phyloP scores from a whole-genome alignment of 2,329 filamentous ascomycete species.

The Hypoxylon sp. region DNA sequence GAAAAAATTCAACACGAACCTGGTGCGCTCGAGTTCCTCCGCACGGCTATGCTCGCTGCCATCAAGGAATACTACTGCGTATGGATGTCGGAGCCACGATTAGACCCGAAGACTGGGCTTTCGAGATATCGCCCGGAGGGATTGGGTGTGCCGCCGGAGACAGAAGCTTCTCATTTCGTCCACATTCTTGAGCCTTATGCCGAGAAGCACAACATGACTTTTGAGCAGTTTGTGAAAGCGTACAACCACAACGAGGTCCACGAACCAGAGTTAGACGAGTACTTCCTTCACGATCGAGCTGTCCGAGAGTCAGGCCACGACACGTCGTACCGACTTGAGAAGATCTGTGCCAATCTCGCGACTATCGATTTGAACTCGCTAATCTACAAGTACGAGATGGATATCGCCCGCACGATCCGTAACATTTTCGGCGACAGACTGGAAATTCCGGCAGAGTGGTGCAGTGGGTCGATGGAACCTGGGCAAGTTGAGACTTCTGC shows the following conservation, averaged over 20 bases:
- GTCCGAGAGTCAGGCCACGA: constrained; percentile 97
- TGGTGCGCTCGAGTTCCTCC: constrained; percentile 83
- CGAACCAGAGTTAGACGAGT: constrained; percentile 92
- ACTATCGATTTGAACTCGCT: constrained; percentile 96
- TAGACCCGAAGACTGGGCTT: constrained; percentile 81
- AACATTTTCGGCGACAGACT: constrained; percentile 86
- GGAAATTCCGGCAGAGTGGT: constrained; percentile 85
- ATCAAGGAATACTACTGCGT: constrained; percentile 97
- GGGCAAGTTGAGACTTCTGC: constrained; percentile 84
- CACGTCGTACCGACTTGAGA: constrained; percentile 92
- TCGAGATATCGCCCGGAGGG: constrained; percentile 89
- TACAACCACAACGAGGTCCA: constrained; percentile 83
- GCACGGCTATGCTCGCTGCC: constrained; percentile 82
- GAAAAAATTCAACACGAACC: constrained; percentile 91
- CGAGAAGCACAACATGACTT: constrained; percentile 83
- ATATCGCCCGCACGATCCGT: constrained; percentile 89
- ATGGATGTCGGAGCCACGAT: constrained; percentile 83
- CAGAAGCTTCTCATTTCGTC: constrained; percentile 86
- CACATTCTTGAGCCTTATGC: constrained; percentile 86
- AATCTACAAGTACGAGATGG: constrained; percentile 95
- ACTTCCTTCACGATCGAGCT: constrained; percentile 95
- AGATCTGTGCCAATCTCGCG: constrained; percentile 85
- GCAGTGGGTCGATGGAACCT: constrained; percentile 72
- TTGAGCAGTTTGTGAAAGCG: constrained; percentile 85
- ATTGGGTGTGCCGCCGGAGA: constrained; percentile 89